Evolutionary conservation across 768 basidiomycete species (phyloP).

Genomic region (Tylopilus intermedius): DNA sequence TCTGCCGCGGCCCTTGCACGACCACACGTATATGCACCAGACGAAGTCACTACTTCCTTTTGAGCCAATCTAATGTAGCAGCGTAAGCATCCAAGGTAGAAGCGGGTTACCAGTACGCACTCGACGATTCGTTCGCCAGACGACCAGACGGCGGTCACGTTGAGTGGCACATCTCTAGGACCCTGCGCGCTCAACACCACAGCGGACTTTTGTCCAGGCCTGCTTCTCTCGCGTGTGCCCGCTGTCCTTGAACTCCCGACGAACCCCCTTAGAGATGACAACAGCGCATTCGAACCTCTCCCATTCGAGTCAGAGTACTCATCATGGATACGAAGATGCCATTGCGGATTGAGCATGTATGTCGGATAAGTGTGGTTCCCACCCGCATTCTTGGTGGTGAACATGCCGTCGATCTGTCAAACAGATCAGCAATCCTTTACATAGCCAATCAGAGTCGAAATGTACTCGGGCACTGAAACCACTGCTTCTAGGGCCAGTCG

Average conservation of each 20-base stretch:
- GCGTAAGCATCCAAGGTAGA: neutral
- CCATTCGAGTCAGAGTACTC: slow-evolving; percentile 12
- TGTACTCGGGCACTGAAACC: slow-evolving; percentile 16
- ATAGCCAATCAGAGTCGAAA: neutral
- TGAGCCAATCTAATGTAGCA: slow-evolving; percentile 42
- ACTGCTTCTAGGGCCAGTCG: neutral
- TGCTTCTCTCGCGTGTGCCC: slow-evolving; percentile 1
- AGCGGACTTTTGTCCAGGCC: slow-evolving; percentile 31
- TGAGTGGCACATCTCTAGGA: slow-evolving; percentile 64
- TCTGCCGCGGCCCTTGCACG: slow-evolving; percentile 51
- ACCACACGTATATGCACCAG: slow-evolving; percentile 81
- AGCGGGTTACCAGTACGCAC: slow-evolving; percentile 42
- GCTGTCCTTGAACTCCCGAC: slow-evolving; percentile 3
- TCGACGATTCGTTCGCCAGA: slow-evolving; percentile 68
- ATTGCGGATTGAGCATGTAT: slow-evolving; percentile 91
- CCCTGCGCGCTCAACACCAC: slow-evolving; percentile 48
- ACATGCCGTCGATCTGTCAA: slow-evolving; percentile 51
- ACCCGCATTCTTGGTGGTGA: slow-evolving; percentile 72
- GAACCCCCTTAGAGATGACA: neutral
- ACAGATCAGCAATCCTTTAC: slow-evolving; percentile 1
- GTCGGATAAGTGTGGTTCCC: slow-evolving; percentile 78
- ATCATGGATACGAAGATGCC: slow-evolving; percentile 57
- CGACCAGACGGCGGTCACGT: slow-evolving; percentile 70
- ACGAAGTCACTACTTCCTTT: slow-evolving; percentile 67
- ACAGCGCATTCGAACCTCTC: neutral